Evolutionary conservation across 192 early-diverging fungal genomes (phyloP).

Genomic region (Backusella tarrabulga): DNA sequence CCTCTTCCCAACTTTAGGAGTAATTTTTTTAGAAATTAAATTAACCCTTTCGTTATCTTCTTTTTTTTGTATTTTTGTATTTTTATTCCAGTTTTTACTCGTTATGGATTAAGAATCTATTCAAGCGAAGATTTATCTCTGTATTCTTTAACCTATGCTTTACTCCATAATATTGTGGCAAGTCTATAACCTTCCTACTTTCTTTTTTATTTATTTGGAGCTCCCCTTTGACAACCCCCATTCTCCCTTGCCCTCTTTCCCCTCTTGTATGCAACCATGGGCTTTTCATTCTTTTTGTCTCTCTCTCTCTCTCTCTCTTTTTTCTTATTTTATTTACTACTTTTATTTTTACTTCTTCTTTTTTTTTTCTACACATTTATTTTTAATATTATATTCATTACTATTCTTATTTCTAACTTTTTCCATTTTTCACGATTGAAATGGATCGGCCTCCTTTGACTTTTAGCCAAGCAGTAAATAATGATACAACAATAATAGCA

Average conservation of each 20-base stretch:
- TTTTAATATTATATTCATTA: background rate
- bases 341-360: background rate
- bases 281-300: constrained; percentile 1
- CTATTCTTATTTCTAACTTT: background rate
- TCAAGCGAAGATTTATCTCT: background rate
- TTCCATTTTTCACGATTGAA: background rate
- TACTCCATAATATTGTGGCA: background rate
- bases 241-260: background rate
- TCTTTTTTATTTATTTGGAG: background rate
- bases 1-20: background rate
- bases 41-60: background rate
- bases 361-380: too few species aligned
- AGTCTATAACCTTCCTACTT: background rate
- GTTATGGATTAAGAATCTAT: background rate
- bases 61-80: background rate
- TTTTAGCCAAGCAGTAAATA: background rate
- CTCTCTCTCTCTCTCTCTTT: background rate
- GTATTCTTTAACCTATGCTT: background rate
- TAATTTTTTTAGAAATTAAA: background rate
- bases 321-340: background rate
- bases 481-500: background rate
- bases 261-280: constrained; percentile 4
- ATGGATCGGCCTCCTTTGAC: constrained; percentile 6
- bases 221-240: constrained; percentile 3
- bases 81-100: background rate